phyloP scores from a whole-genome alignment of 257 asterid genomes.

The Solanum ossicruentum region DNA sequence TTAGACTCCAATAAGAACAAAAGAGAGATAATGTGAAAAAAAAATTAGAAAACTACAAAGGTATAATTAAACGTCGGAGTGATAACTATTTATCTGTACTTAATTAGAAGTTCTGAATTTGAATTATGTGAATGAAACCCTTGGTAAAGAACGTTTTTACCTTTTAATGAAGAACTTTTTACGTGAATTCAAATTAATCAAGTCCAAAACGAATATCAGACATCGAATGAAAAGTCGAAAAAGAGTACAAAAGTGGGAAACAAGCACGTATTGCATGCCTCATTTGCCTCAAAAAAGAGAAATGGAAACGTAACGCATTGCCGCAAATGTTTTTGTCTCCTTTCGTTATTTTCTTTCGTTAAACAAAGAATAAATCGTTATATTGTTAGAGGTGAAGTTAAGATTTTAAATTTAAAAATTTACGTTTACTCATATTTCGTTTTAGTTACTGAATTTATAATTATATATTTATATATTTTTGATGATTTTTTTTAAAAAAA shows the following conservation, averaged over 20 bases:
- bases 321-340: neutral
- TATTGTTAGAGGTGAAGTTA: neutral
- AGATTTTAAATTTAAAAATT: neutral
- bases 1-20: neutral
- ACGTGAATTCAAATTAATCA: neutral
- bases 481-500: too few species aligned
- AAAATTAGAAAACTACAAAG: neutral
- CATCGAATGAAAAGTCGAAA: neutral
- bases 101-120: neutral
- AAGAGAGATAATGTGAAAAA: neutral
- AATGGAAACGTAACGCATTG: neutral
- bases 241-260: neutral
- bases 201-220: neutral
- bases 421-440: neutral
- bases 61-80: neutral
- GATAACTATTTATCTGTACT: neutral
- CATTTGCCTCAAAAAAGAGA: neutral
- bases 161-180: fast-evolving
- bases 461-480: too few species aligned
- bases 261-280: neutral
- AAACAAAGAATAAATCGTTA: neutral
- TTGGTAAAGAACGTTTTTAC: neutral
- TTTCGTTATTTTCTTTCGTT: neutral
- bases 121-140: neutral
- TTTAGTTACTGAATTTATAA: too few species aligned